These are phyloP conservation scores for Pseudodiploospora longispora DNA, from an alignment of 2,329 filamentous ascomycete genomes.

Conservation along the genomic window DNA sequence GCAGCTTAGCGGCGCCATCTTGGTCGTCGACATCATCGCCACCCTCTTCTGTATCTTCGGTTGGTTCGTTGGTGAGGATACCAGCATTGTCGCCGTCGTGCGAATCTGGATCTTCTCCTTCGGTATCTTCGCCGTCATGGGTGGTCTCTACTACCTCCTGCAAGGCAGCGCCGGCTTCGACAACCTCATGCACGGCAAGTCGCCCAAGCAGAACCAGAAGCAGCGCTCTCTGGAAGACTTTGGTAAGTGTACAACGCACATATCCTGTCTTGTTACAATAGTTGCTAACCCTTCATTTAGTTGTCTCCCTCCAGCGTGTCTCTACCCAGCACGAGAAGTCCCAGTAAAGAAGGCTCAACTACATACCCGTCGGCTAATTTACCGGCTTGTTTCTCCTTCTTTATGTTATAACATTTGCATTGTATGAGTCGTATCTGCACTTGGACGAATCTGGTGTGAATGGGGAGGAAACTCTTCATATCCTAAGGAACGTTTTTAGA, in stretches of 20 bases:
- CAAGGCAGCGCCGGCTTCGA: constrained; percentile 76
- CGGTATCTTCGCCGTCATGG: constrained; percentile 79
- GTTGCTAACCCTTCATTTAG: constrained; percentile 49
- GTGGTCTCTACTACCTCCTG: constrained; percentile 65
- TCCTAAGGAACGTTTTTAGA: constrained; percentile 30
- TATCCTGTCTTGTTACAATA: background rate
- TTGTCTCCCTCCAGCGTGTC: constrained; percentile 82
- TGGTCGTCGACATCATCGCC: constrained; percentile 74
- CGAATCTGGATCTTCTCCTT: constrained; percentile 90
- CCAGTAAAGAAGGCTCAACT: constrained; percentile 42
- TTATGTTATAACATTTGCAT: constrained; percentile 30
- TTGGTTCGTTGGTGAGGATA: constrained; percentile 62
- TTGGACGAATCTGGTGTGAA: constrained; percentile 26
- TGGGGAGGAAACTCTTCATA: constrained; percentile 29
- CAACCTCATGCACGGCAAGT: constrained; percentile 89
- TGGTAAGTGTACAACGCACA: constrained; percentile 50
- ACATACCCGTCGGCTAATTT: constrained; percentile 30
- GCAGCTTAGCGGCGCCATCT: constrained; percentile 71
- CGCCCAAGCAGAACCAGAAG: constrained; percentile 71
- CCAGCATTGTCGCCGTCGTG: constrained; percentile 74
- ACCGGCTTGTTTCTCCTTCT: constrained; percentile 31
- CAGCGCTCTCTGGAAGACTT: constrained; percentile 85
- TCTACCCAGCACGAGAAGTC: constrained; percentile 90
- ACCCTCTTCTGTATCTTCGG: constrained; percentile 82
- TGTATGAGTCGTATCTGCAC: constrained; percentile 29